Evolutionary conservation across 306 rosid species (phyloP).

Genomic region (Rosa lucieae): DNA sequence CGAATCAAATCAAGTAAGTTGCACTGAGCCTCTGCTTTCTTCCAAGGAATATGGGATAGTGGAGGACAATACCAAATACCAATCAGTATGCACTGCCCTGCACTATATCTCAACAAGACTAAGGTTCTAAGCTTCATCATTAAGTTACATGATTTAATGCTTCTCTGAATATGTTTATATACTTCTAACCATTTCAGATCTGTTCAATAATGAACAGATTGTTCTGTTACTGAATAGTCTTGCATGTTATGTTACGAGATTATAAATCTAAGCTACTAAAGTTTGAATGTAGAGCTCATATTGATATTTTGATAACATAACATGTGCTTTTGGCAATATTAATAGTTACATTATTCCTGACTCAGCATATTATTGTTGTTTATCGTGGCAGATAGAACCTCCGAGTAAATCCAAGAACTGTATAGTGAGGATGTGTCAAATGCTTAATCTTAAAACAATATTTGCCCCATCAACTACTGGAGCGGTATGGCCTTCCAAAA

Average conservation of each 20-base stretch:
- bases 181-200: background rate
- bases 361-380: background rate
- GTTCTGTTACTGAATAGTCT: background rate
- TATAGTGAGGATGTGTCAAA: slow-evolving; percentile 23
- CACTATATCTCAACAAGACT: slow-evolving; percentile 24
- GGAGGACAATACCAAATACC: slow-evolving; percentile 30
- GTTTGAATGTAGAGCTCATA: background rate
- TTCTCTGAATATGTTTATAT: background rate
- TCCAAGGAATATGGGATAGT: slow-evolving; percentile 14
- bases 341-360: background rate
- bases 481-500: slow-evolving; percentile 46
- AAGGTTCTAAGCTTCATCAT: slow-evolving; percentile 35
- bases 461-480: slow-evolving; percentile 80
- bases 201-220: background rate
- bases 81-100: slow-evolving; percentile 28
- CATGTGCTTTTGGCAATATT: background rate
- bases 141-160: background rate
- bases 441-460: slow-evolving; percentile 52
- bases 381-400: slow-evolving; percentile 38
- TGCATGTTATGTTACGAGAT: background rate
- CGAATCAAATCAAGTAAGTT: slow-evolving; percentile 23
- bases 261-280: background rate
- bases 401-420: slow-evolving; percentile 34
- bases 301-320: background rate
- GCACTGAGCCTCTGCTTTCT: slow-evolving; percentile 32